Evolutionary conservation across 2,329 filamentous ascomycete species (phyloP).

Genomic region (Xylariaceae sp.): DNA sequence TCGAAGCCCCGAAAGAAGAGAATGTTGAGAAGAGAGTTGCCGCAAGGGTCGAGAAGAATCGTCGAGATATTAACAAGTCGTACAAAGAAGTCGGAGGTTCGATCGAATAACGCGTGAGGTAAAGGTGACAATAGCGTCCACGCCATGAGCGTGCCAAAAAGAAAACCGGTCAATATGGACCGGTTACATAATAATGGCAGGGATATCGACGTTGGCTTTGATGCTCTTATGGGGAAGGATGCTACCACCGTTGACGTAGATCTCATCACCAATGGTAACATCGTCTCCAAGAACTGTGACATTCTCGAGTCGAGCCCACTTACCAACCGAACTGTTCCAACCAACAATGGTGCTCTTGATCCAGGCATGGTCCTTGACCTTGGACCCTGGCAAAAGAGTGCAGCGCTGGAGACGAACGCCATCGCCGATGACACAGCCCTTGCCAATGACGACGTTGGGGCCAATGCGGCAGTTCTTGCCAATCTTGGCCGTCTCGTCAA

Average conservation of each 20-base stretch:
- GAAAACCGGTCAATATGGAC: neutral
- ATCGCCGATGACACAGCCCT: constrained; percentile 85
- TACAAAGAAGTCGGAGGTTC: constrained; percentile 17
- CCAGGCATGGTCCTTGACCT: constrained; percentile 98
- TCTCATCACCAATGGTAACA: constrained; percentile 94
- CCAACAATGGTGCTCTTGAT: constrained; percentile 98
- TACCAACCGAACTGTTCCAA: constrained; percentile 94
- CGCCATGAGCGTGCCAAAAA: neutral
- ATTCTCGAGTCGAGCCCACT: constrained; percentile 95
- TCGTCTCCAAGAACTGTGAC: constrained; percentile 97
- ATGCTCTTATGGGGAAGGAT: constrained; percentile 98
- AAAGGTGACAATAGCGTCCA: constrained; percentile 4
- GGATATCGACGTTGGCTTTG: constrained; percentile 90
- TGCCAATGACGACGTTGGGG: constrained; percentile 93
- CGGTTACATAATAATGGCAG: constrained; percentile 61
- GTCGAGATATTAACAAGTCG: constrained; percentile 28
- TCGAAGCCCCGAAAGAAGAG: constrained; percentile 17
- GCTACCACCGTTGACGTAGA: constrained; percentile 96
- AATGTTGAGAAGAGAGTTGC: constrained; percentile 29
- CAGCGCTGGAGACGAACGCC: constrained; percentile 91
- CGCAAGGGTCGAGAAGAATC: constrained; percentile 18
- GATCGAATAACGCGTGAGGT: constrained; percentile 23
- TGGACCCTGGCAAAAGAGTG: constrained; percentile 80
- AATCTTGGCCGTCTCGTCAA: constrained; percentile 90
- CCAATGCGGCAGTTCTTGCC: constrained; percentile 98